Percentiles rank a stretch among this genome's conserved stretches.
These are phyloP conservation scores for Cubamyces lactineus DNA, from an alignment of 768 basidiomycete species.

Conservation along the genomic window DNA sequence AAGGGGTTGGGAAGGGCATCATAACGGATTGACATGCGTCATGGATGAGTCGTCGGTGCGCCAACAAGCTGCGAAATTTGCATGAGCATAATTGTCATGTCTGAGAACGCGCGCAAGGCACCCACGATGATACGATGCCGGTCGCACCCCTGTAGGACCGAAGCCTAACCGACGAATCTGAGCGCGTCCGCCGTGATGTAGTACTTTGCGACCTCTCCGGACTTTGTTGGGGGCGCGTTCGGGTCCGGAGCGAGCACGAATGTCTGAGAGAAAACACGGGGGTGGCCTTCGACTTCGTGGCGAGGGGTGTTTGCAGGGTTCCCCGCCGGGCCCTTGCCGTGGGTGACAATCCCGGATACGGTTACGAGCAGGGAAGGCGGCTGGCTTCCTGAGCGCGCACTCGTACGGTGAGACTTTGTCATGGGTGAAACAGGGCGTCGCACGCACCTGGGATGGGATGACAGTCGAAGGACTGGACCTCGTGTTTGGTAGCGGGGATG, in stretches of 20 bases:
- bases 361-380: slow-evolving; percentile 80
- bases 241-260: slow-evolving; percentile 84
- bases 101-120: slow-evolving; percentile 8
- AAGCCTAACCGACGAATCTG: slow-evolving; percentile 73
- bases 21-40: background rate
- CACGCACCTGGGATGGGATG: slow-evolving; percentile 81
- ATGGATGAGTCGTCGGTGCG: background rate
- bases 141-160: background rate
- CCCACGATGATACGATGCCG: background rate
- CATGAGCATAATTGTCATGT: slow-evolving; percentile 12
- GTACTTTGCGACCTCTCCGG: slow-evolving; percentile 80
- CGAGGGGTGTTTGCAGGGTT: slow-evolving; percentile 55
- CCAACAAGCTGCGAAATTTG: background rate
- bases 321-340: slow-evolving; percentile 61
- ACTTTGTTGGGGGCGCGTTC: slow-evolving; percentile 60
- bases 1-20: background rate
- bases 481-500: slow-evolving; percentile 83
- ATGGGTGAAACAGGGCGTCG: slow-evolving; percentile 4
- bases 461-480: slow-evolving; percentile 87
- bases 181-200: slow-evolving; percentile 79
- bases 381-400: slow-evolving; percentile 54
- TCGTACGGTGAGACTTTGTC: background rate
- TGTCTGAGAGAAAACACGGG: slow-evolving; percentile 85
- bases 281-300: slow-evolving; percentile 70
- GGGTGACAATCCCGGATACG: slow-evolving; percentile 79